Base-by-base conservation (phyloP, 306 rosid genomes). In the Quercus engelmannii region DNA sequence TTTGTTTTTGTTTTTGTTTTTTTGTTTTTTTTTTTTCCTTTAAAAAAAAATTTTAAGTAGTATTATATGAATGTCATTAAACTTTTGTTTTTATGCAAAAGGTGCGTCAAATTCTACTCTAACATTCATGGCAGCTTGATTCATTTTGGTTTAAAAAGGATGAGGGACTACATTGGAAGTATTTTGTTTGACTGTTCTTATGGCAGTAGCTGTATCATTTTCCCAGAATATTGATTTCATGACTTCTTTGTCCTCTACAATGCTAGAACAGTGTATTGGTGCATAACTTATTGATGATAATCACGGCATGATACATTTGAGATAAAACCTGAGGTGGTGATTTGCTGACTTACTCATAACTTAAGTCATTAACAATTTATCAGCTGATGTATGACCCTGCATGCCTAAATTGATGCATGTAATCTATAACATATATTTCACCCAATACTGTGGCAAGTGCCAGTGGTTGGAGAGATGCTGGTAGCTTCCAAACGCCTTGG, bases 251-350 rank as follows among this genome's bases (percentile, higher is more conserved):
- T 21, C 71, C 21, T 46, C 8, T 67, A 33, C 28, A 38, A 13
- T 69, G 69, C 65, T 43, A 2, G 26, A 64, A 71, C 56, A 19
- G 57, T 76, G 79, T 74, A 76, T 54, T 78, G 51, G 51, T 71
- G 69, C 26, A 28, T 43, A 76, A 38, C 10, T 49, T 26, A 65
- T 12, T 33, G 6, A 33, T 63, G 38, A 67, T 33, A 18, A 3
- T 33, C 10, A 46, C 0, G 1, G 38, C 25, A 33, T 19, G 33
- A 67, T 31, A 41, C 25, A 9, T 31, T 67, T 67, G 71, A 19
- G 19, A 9, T 33, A 2, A 21, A 31, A 19, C 70, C 70, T 15
- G 6, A 31, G 43, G 31, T 64, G 43, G 41, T 28, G 70, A 30
- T 35, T 5, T 35, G 6, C 31, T 5, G 20, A 9, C 9, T 17